Evolutionary conservation across 257 asterid species (phyloP), one percentile per base, ranked within the genome.

Genomic region (Lycium ferocissimum): DNA sequence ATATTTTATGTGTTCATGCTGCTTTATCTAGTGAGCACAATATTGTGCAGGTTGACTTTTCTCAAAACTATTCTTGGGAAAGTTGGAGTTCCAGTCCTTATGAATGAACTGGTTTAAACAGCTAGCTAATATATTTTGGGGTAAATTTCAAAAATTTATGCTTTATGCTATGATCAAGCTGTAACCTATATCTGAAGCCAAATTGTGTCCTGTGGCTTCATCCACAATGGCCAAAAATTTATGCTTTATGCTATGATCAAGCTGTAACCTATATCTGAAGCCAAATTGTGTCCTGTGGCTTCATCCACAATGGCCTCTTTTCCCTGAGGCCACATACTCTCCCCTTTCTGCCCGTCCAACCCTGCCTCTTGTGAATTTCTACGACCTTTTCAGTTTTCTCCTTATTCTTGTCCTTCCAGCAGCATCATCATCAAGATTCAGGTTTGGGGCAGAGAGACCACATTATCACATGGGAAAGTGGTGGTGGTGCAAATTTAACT

Each of bases 401-500:
- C 65, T 78, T 78, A 78, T 14, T 78, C 65, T 26, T 78, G 33
- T 78, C 66, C 66, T 53, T 35, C 82, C 51, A 2, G 6, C 14
- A 14, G 82, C 10, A 9, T 63, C 9, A 0, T 78, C 9, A 0
- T 78, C 82, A 53, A 78, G 6, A 78, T 76, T 76, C 82, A 53
- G 26, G 66, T 53, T 49, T 78, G 51, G 65, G 49, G 9, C 17
- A 51, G 66, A 33, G 66, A 15, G 49, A 26, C 65, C 26, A 53
- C 43, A 53, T 78, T 56, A 53, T 78, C 53, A 45, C 80, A 72
- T 43, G 58, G 80, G 58, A 45, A 45, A 51, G 56, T 51, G 18
- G 66, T 59, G 49, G 17, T 53, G 82, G 26, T 78, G 82, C 82
- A 26, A 51, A 78, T 26, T 78, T 51, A 53, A 53, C 82, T 78